Base-by-base conservation (phyloP, 192 early-diverging fungal genomes). In the Gaertneriomyces semiglobifer region DNA sequence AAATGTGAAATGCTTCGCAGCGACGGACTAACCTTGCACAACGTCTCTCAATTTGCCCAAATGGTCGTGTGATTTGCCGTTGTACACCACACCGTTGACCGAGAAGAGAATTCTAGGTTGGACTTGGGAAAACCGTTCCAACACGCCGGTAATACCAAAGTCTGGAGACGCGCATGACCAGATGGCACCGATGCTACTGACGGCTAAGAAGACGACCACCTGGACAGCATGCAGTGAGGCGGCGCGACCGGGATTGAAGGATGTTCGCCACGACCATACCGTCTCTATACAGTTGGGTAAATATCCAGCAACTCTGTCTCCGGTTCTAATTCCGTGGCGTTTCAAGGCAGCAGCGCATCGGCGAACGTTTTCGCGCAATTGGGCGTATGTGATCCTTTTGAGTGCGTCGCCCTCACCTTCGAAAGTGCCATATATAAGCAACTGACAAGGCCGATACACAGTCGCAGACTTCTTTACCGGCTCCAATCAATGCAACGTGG, bases 141-240 rank as follows among this genome's bases (percentile, higher is more conserved):
- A 79, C 8, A 97, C 94, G 52, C 92, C 90, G 19, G 87, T 80
- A 14, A 86, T 83, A 40, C 96, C 96, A 83, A 99, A 95, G 72
- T 99, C 96, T 6, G 93, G 92, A 9, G 93, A 93, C 33, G 92
- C 89, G 4, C 93, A 97, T 62, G 79, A 93, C 93, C 94, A 99
- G 44, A 96, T 88, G 14, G 92, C 93, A 39, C 96, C 94, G 57
- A 94, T 80, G 60, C 88, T 89, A 5, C 86, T 78, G 6, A 65
- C 53, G 8, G 77, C 77, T 7, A 79, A 59, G 63, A 75, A 71
- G 55, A 68, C 62, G 19, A 72, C 55, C 44, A 75, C 63, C 63
- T 72, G 47, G 6, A 16, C 25, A 33, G 45, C 65, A 62, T 12
- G 20, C 56, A 14, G 19, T 14, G 56, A 18, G 12, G 12, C 25